Base-by-base conservation (phyloP, 108 stramenopile genomes). In the Schizochytrium sp. region DNA sequence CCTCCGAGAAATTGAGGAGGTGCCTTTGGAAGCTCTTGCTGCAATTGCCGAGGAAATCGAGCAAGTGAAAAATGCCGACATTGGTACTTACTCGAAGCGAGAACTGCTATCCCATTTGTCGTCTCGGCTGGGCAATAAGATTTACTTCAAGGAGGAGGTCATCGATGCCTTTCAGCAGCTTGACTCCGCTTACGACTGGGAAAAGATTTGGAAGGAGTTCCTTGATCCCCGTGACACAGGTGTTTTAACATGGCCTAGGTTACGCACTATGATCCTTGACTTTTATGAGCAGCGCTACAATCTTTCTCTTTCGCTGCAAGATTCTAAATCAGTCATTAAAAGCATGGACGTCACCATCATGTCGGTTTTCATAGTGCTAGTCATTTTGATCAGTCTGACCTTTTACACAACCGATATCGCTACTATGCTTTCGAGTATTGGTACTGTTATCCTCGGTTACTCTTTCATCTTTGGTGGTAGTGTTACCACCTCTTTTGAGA, bases 271-370 rank as follows among this genome's bases (percentile, higher is more conserved):
- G 4, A 10, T 83, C 1, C 8, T n/a, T 28, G 50, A 17, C 28
- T 55, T 83, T 10, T 83, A 55, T 28, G 53, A 83, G n/a, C 50
- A n/a, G 50, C 76, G 76, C 17, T 55, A 55, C 47, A 83, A 83
- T 3, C 47, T 83, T 5, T 17, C 76, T 47, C 47, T 83, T 0
- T 55, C 76, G 8, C 53, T 83, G 15, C 4, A 7, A 40, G 76
- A 83, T 40, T 83, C 76, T 13, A 47, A 55, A 40, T 17, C 76
- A 47, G 76, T 83, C 53, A 47, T 83, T 0, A 49, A 83, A n/a
- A 83, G 76, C 76, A 49, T 83, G 50, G 76, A 83, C 28, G 76
- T 83, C 15, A n/a, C 55, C 53, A 83, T 83, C 47, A 83, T 83
- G 76, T 49, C 76, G 10, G 76, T 55, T 7, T 40, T 83, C 53